Evolutionary conservation across 305 asterid species (phyloP).

Genomic region (Nicotiana rustica): DNA sequence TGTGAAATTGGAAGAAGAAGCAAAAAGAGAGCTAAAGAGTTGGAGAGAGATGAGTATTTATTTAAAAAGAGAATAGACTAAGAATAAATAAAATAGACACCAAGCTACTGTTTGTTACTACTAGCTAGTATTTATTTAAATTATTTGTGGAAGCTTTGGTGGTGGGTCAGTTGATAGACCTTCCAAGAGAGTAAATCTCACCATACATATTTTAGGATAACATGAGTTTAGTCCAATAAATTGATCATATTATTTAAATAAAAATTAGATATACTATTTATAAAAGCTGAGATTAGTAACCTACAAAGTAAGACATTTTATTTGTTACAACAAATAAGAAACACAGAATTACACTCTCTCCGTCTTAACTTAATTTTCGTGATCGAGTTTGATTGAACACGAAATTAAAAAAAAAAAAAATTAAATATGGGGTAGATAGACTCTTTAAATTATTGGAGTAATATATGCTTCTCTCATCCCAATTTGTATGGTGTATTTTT

Average conservation of each 20-base stretch:
- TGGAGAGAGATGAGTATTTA: slow-evolving; percentile 34
- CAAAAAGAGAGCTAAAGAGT: slow-evolving; percentile 31
- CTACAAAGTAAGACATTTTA: background rate
- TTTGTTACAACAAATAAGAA: background rate
- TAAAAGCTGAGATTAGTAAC: background rate
- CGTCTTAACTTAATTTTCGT: no score
- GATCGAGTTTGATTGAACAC: no score
- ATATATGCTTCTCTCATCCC: no score
- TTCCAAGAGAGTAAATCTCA: background rate
- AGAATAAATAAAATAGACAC: background rate
- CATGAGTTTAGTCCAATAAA: no score
- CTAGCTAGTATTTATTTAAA: background rate
- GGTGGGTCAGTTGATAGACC: slow-evolving; percentile 42
- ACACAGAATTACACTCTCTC: no score
- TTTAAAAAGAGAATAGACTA: background rate
- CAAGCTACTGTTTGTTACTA: background rate
- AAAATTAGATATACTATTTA: no score
- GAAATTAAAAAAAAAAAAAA: no score
- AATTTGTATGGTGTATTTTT: no score
- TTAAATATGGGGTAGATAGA: no score
- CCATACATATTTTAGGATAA: background rate
- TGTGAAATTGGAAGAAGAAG: background rate
- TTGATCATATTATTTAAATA: no score
- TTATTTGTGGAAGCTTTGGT: slow-evolving; percentile 42
- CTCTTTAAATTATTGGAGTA: no score